Conservation (phyloP, 2,329 filamentous ascomycete genomes). For the Clonostachys rosea region DNA sequence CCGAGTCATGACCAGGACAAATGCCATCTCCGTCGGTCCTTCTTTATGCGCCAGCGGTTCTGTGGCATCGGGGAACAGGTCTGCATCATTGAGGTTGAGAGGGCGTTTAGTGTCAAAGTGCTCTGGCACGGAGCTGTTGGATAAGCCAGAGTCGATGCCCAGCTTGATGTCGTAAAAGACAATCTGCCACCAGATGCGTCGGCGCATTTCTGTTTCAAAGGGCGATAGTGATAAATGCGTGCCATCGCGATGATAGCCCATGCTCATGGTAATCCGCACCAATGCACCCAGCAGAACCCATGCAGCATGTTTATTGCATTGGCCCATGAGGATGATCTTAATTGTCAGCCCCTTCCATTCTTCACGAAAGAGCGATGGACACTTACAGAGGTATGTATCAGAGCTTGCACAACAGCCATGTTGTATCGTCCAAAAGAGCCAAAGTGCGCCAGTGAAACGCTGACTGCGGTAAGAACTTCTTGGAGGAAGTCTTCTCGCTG, state of each 20-base stretch:
- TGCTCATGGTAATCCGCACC: constrained; percentile 60
- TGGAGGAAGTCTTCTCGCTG: constrained; percentile 37
- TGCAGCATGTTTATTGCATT: constrained; percentile 52
- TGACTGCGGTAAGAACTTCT: constrained; percentile 45
- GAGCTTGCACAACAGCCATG: constrained; percentile 51
- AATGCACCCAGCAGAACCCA: constrained; percentile 58
- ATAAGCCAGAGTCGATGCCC: constrained; percentile 52
- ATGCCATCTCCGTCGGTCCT: constrained; percentile 57
- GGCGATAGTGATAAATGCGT: constrained; percentile 48
- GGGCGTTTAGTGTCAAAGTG: constrained; percentile 52
- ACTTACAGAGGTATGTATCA: constrained; percentile 50
- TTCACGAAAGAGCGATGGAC: not conserved
- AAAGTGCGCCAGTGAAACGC: constrained; percentile 40
- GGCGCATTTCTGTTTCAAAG: constrained; percentile 62
- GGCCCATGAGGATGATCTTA: constrained; percentile 43
- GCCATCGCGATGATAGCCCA: constrained; percentile 62
- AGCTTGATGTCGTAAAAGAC: constrained; percentile 52
- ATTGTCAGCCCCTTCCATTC: not conserved
- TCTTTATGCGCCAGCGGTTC: constrained; percentile 45
- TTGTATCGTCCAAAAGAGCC: constrained; percentile 56
- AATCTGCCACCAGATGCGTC: constrained; percentile 63
- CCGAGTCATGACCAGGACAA: constrained; percentile 44
- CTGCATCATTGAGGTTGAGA: constrained; percentile 53
- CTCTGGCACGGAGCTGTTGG: constrained; percentile 41
- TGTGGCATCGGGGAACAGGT: constrained; percentile 47